Evolutionary conservation across 1,139 yeast genomes (phyloP), one percentile per base, ranked within the genome.

Genomic region (Hemisphaericaspora lyxosophila): DNA sequence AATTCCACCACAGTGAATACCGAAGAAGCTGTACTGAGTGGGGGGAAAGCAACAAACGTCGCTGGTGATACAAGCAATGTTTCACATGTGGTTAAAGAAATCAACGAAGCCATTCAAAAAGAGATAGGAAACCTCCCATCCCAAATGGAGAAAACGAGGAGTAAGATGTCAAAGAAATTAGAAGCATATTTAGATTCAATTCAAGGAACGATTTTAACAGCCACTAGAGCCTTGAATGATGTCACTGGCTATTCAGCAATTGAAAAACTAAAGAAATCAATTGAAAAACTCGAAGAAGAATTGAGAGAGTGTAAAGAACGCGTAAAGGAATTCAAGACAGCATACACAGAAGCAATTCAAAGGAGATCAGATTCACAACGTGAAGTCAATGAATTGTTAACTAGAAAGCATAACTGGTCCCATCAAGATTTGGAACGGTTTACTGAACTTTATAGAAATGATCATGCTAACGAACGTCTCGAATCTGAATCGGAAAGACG

Each of bases 161-260:
- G 48, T 31, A 39, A 49, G 19, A 14, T 51, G 9, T 45, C 65
- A 19, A 62, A 58, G 36, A 70, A 69, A 51, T 47, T 84, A 28
- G 79, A 72, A 26, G 53, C 60, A 14, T 78, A 78, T 50, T 66
- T 85, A 44, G 86, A 81, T 46, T 77, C 83, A 7, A 57, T 85
- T 24, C 89, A 81, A 49, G 79, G 76, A 18, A 74, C 88, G 1
- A 66, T 85, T 2, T 75, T 82, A 44, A 75, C 82, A 0, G 90
- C 92, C 0, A 82, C 94, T 0, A 70, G 79, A 42, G 78, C 90
- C 0, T 65, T 92, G 31, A 94, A 94, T 55, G 96, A 90, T 53
- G 82, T 89, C 8, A 92, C 98, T 0, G 99, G 98, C 0, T 94
- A 94, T 58, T 75, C 92, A 0, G 73, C 84, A 9, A 87, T 94